Evolutionary conservation across 306 rosid species (phyloP).

Genomic region (Rosa persica): DNA sequence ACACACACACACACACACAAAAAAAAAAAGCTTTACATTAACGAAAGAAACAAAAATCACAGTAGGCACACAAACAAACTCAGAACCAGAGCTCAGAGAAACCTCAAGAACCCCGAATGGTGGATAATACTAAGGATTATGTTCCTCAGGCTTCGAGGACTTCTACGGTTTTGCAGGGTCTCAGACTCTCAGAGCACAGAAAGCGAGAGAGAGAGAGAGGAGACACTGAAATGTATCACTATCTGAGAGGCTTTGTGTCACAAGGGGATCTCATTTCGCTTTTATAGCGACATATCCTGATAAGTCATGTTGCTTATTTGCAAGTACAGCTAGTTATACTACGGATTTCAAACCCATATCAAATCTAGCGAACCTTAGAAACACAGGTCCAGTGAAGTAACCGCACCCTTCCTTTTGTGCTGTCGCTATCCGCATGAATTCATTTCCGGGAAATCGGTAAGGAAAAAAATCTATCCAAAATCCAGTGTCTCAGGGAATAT

Average conservation of each 20-base stretch:
- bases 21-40: conserved; percentile 24
- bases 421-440: neutral
- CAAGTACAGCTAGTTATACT: rapidly evolving
- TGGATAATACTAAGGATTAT: conserved; percentile 18
- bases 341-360: conserved; percentile 70
- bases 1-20: conserved; percentile 2
- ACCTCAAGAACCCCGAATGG: conserved; percentile 32
- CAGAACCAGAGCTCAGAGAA: conserved; percentile 34
- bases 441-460: neutral
- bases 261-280: conserved; percentile 39
- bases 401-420: conserved; percentile 15
- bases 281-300: conserved; percentile 64
- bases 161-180: conserved; percentile 74
- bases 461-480: too few relatives aligned
- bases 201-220: conserved; percentile 2
- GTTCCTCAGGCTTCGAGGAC: conserved; percentile 38
- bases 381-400: conserved; percentile 59
- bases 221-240: conserved; percentile 39
- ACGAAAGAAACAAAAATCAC: conserved; percentile 13
- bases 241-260: conserved; percentile 70
- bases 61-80: conserved; percentile 3
- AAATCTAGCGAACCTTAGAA: conserved; percentile 69
- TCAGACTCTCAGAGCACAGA: conserved; percentile 51
- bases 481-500: neutral
- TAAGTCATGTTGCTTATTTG: neutral